Evolutionary conservation across 2,329 filamentous ascomycete genomes (phyloP).

Genomic region (Penicillium sp.): DNA sequence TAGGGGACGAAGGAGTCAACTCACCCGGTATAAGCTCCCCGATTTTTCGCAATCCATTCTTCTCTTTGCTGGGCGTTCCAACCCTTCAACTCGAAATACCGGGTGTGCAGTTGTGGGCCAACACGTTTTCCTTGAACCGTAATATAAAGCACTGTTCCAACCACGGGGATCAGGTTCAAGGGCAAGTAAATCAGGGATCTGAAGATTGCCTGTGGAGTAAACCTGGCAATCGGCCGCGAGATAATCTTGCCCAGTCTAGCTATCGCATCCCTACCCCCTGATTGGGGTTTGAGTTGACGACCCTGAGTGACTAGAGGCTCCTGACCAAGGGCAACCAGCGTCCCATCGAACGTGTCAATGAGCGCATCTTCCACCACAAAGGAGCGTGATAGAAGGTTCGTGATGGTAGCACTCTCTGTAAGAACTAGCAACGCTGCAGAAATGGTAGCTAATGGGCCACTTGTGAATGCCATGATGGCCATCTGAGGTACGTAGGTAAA

Average conservation of each 20-base stretch:
- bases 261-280: slow-evolving; percentile 56
- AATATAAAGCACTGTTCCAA: slow-evolving; percentile 83
- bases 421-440: slow-evolving; percentile 65
- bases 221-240: slow-evolving; percentile 57
- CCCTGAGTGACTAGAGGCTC: slow-evolving; percentile 73
- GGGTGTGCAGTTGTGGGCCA: slow-evolving; percentile 60
- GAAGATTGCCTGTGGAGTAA: slow-evolving; percentile 67
- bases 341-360: slow-evolving; percentile 86
- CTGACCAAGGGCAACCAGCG: slow-evolving; percentile 61
- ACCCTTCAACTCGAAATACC: slow-evolving; percentile 92
- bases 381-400: slow-evolving; percentile 64
- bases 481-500: slow-evolving; percentile 87
- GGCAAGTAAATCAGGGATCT: slow-evolving; percentile 85
- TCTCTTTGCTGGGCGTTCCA: slow-evolving; percentile 72
- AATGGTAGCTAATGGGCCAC: slow-evolving; percentile 72
- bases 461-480: slow-evolving; percentile 80
- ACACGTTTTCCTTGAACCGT: slow-evolving; percentile 70
- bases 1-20: slow-evolving; percentile 39
- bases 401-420: slow-evolving; percentile 61
- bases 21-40: slow-evolving; percentile 81
- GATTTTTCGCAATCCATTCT: slow-evolving; percentile 72
- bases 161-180: slow-evolving; percentile 88
- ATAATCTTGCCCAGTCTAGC: slow-evolving; percentile 63
- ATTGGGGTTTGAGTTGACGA: slow-evolving; percentile 67
- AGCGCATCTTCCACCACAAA: slow-evolving; percentile 83